A percentile compares a stretch with the other conserved stretches of the same genome.
These are phyloP conservation scores for Crepidotus variabilis DNA, from an alignment of 768 basidiomycete species.

Conservation along the genomic window DNA sequence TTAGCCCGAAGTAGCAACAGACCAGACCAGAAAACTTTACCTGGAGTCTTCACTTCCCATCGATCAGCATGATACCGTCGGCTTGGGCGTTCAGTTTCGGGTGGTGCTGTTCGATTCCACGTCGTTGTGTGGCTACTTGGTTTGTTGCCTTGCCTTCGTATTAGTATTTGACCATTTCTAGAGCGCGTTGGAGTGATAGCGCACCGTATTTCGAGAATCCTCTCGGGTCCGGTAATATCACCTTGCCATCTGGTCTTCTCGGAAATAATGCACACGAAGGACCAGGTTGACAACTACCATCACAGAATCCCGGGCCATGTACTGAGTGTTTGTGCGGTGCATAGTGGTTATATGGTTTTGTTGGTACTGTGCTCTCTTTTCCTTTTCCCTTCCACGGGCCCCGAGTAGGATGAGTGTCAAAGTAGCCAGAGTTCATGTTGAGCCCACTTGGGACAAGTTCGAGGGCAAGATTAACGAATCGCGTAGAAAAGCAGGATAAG, in stretches of 20 bases:
- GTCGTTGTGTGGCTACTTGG: too few species aligned
- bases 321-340: background rate
- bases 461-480: too few species aligned
- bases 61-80: background rate
- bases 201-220: slow-evolving; percentile 9
- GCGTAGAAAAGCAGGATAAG: too few species aligned
- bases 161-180: background rate
- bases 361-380: background rate
- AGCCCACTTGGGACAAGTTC: too few species aligned
- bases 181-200: background rate
- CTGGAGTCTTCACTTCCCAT: too few species aligned
- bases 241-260: slow-evolving; percentile 16
- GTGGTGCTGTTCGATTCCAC: too few species aligned
- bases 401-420: background rate
- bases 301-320: slow-evolving; percentile 3
- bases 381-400: slow-evolving; percentile 4
- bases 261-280: slow-evolving; percentile 21
- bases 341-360: background rate
- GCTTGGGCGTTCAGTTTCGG: background rate
- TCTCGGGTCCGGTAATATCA: slow-evolving; percentile 16
- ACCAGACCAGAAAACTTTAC: too few species aligned
- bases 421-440: too few species aligned
- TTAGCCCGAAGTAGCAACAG: too few species aligned
- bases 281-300: slow-evolving; percentile 6
- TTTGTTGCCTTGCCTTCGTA: background rate